Base-by-base conservation (phyloP, 164 flowering plant genomes). In the Dillenia turbinata region DNA sequence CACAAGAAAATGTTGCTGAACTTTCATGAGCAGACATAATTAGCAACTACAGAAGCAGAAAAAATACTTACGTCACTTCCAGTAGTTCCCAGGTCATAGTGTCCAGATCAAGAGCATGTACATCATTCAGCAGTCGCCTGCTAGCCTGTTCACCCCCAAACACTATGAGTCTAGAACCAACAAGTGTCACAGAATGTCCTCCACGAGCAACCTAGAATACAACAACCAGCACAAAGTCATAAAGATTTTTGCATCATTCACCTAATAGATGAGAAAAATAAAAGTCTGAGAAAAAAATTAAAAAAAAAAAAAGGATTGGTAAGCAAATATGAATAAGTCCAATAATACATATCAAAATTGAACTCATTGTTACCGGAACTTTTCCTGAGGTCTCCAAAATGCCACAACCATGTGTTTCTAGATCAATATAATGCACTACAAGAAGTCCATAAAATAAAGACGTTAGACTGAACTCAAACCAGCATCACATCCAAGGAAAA, bases 111-210 rank as follows among this genome's bases (percentile, higher is more conserved):
- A 93, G 90, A 69, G 85, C 66, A 74, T 82, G 78, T 14, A 90
- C 63, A 77, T 91, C 98, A 82, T 91, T 88, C 61, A 84, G 74
- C 57, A 91, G 69, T 50, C 56, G 77, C 69, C 96, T 76, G 46
- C 64, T 72, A 57, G 52, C 65, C 59, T 80, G 94, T 81, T 89
- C 97, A 61, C 99, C 99, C 58, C 99, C 99, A 83, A 94, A 91
- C 72, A 94, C 68, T 59, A 94, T 71, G 51, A 94, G 65, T 70
- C 71, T 86, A 24, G 96, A 89, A 52, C 92, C 96, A 72, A 85
- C 66, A 44, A 88, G 62, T 26, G 96, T 77, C 12, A 81, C 82
- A 53, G 97, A 91, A 48, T 91, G 96, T 43, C 97, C 99, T 60
- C 78, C 86, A 60, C 99, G 96, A 73, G 96, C 86, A 63, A 73